phyloP scores from a whole-genome alignment of 305 asterid species.

The Plantago lanceolata region DNA sequence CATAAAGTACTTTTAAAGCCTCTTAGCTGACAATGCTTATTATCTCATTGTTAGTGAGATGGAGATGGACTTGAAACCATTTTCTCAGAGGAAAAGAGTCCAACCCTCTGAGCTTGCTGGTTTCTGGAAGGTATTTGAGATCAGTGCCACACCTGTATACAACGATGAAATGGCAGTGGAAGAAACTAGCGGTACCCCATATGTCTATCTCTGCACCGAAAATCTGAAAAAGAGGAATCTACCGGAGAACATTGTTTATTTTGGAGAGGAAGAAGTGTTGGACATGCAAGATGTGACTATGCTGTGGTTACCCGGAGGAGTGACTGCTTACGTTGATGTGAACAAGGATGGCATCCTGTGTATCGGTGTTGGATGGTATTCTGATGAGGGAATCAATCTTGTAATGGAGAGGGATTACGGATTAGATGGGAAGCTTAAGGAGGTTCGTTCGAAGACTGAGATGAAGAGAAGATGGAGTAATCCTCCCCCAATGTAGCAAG shows the following conservation, averaged over 20 bases:
- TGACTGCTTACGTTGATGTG: conserved; percentile 84
- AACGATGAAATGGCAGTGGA: conserved; percentile 43
- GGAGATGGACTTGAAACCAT: conserved; percentile 71
- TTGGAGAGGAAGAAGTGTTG: conserved; percentile 85
- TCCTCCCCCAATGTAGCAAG: conserved; percentile 72
- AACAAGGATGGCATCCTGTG: conserved; percentile 79
- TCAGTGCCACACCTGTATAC: conserved; percentile 77
- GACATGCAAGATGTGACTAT: conserved; percentile 82
- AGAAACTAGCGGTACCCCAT: conserved; percentile 40
- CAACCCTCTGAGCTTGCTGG: conserved; percentile 84
- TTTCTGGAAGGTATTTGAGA: conserved; percentile 94
- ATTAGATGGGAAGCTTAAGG: conserved; percentile 85
- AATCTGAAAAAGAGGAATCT: conserved; percentile 73
- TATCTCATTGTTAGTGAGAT: conserved; percentile 41
- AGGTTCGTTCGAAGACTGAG: conserved; percentile 82
- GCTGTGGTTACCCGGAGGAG: conserved; percentile 93
- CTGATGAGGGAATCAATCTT: conserved; percentile 82
- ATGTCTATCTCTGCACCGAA: conserved; percentile 81
- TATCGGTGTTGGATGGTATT: conserved; percentile 93
- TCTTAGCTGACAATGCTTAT: neutral
- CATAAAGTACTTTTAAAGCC: no score
- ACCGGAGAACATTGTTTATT: conserved; percentile 61
- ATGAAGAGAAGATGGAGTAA: conserved; percentile 93
- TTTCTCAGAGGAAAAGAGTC: conserved; percentile 84
- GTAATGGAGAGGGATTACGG: conserved; percentile 97